Base-by-base conservation (phyloP, 1,284 basidiomycete genomes). In the Pseudozyma thailandica region DNA sequence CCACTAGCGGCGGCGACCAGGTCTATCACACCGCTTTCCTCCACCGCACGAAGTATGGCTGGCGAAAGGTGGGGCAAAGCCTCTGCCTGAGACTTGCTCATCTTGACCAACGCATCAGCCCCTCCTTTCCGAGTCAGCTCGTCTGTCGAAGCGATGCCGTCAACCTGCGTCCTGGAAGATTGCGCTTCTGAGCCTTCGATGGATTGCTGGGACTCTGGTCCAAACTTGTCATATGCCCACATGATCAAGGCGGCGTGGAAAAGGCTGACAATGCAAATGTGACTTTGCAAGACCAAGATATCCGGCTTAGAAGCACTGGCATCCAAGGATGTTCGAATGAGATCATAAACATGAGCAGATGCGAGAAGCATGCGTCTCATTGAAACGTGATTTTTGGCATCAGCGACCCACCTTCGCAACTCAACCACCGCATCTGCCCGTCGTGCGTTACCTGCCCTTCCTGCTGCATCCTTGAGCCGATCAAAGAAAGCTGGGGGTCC, bases 401-500 rank as follows among this genome's bases (percentile, higher is more conserved):
- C 33, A 6, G n/a, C 21, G 15, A 59, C 39, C 56, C 56, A 59
- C 9, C 30, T 15, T 27, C 50, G 38, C 23, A 59, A 21, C 18
- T 48, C 38, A 3, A 38, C 9, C 3, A 59, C 44, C 15, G 56
- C 56, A n/a, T 51, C 46, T 6, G 31, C 31, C 28, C 56, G 56
- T n/a, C 56, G 42, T 0, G 35, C 35, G 7, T 44, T 52, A 10
- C 56, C 56, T 13, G 56, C 41, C 23, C 56, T 26, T 6, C 56
- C 56, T 3, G 41, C 56, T 20, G 56, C 56, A 20, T 59, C 56
- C 16, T 39, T 38, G 33, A 59, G 56, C 10, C 39, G 28, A 18
- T 59, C 39, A 25, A 59, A 59, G 43, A 59, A 51, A 21, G 49
- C 39, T 9, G 56, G 56, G 2, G 56, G 56, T 10, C 56, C 56